phyloP scores from a whole-genome alignment of 2,329 filamentous ascomycete species.

The Stemphylium vesicarium region DNA sequence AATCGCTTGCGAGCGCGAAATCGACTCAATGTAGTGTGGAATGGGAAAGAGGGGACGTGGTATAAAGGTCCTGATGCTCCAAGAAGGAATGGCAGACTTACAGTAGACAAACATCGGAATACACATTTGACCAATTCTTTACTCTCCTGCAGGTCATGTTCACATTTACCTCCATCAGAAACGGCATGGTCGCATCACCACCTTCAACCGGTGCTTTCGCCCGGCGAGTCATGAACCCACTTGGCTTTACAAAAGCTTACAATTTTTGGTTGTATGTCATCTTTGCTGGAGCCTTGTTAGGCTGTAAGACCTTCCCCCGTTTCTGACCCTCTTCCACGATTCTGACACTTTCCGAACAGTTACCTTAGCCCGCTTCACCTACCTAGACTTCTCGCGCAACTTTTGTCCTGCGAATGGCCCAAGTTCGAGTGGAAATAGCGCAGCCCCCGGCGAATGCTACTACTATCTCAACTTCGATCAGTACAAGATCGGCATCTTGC shows the following conservation, averaged over 20 bases:
- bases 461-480: slow-evolving; percentile 45
- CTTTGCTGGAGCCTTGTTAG: slow-evolving; percentile 27
- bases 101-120: background rate
- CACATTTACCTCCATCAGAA: background rate
- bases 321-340: background rate
- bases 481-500: slow-evolving; percentile 49
- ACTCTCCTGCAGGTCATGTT: background rate
- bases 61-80: background rate
- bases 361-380: slow-evolving; percentile 56
- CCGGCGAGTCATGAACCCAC: slow-evolving; percentile 38
- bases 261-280: slow-evolving; percentile 61
- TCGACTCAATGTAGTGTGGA: slow-evolving; percentile 1
- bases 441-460: slow-evolving; percentile 55
- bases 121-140: background rate
- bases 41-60: background rate
- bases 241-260: slow-evolving; percentile 65
- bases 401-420: slow-evolving; percentile 24
- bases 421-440: slow-evolving; percentile 19
- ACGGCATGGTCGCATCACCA: slow-evolving; percentile 21
- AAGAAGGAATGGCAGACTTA: background rate
- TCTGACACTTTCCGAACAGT: slow-evolving; percentile 36
- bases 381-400: slow-evolving; percentile 54
- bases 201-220: slow-evolving; percentile 16
- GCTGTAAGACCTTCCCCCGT: slow-evolving; percentile 6
- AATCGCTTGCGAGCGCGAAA: background rate